phyloP scores from a whole-genome alignment of 192 early-diverging fungal species.

The Backusella sp. region DNA sequence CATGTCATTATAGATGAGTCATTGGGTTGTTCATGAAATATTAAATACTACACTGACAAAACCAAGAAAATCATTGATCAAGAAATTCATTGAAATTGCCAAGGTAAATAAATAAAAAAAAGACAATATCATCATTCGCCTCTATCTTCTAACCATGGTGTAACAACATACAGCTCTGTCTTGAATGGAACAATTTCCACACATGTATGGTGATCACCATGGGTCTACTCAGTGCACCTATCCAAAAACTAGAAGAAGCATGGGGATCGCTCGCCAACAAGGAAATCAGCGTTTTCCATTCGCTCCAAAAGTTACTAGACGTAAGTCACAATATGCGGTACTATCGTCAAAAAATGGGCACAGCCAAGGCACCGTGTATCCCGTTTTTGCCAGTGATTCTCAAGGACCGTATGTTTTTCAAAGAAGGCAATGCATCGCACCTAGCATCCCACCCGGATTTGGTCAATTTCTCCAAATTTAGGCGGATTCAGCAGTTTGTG shows the following conservation, averaged over 20 bases:
- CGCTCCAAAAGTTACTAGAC: slow-evolving; percentile 60
- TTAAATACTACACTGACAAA: slow-evolving; percentile 8
- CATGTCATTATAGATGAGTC: slow-evolving; percentile 26
- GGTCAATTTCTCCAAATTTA: slow-evolving; percentile 55
- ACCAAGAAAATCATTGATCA: slow-evolving; percentile 16
- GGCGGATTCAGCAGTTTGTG: slow-evolving; percentile 42
- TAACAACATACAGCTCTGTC: slow-evolving; percentile 37
- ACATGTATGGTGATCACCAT: slow-evolving; percentile 64
- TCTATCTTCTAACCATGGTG: not conserved
- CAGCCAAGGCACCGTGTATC: slow-evolving; percentile 46
- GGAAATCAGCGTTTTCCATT: slow-evolving; percentile 42
- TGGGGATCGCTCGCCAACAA: slow-evolving; percentile 42
- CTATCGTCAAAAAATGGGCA: slow-evolving; percentile 53
- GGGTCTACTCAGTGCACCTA: slow-evolving; percentile 54
- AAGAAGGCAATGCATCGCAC: slow-evolving; percentile 56
- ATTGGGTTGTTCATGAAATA: slow-evolving; percentile 37
- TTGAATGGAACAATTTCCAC: slow-evolving; percentile 63
- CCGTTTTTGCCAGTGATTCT: slow-evolving; percentile 69
- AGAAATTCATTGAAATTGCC: slow-evolving; percentile 35
- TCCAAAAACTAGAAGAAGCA: slow-evolving; percentile 40
- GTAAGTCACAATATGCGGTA: slow-evolving; percentile 61
- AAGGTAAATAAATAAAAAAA: slow-evolving; percentile 21
- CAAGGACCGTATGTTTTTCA: slow-evolving; percentile 72
- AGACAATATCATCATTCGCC: not conserved
- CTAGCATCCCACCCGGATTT: slow-evolving; percentile 13